phyloP scores from a whole-genome alignment of 768 basidiomycete genomes.

The Phallus indusiatus region DNA sequence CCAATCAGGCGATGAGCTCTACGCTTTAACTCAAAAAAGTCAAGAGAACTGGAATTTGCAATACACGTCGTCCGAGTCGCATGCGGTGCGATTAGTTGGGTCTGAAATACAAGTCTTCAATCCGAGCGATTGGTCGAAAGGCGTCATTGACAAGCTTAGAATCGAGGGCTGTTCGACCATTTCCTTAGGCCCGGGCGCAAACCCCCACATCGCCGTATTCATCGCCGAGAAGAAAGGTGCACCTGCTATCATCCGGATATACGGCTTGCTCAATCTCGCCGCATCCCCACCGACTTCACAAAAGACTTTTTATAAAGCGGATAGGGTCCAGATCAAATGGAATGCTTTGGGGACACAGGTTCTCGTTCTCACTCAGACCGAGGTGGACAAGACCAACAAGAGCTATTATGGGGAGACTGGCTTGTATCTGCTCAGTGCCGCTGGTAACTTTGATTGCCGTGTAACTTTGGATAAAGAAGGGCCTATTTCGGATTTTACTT shows the following conservation, averaged over 20 bases:
- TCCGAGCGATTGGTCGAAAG: constrained; percentile 71
- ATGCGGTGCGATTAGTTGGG: constrained; percentile 72
- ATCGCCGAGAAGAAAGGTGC: constrained; percentile 93
- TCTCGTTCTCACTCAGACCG: constrained; percentile 86
- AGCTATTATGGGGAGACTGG: constrained; percentile 98
- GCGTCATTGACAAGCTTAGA: constrained; percentile 71
- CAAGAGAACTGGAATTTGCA: constrained; percentile 87
- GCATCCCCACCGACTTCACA: constrained; percentile 58
- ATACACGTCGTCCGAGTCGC: constrained; percentile 82
- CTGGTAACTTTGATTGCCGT: constrained; percentile 89
- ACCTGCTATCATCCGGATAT: constrained; percentile 82
- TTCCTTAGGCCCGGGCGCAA: constrained; percentile 72
- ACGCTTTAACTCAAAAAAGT: constrained; percentile 83
- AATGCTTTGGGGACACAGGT: constrained; percentile 90
- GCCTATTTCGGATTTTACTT: constrained; percentile 91
- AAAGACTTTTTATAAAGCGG: constrained; percentile 95
- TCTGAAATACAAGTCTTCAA: constrained; percentile 78
- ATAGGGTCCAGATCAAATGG: constrained; percentile 92
- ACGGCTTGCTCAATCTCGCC: constrained; percentile 54
- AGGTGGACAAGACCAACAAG: constrained; percentile 95
- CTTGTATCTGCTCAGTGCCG: constrained; percentile 83
- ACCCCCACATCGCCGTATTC: constrained; percentile 87
- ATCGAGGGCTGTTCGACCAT: constrained; percentile 77
- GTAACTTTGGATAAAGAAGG: constrained; percentile 91
- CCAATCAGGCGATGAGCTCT: constrained; percentile 78